Evolutionary conservation across 139 green algal species (phyloP).

Genomic region (Bryopsis sp.): DNA sequence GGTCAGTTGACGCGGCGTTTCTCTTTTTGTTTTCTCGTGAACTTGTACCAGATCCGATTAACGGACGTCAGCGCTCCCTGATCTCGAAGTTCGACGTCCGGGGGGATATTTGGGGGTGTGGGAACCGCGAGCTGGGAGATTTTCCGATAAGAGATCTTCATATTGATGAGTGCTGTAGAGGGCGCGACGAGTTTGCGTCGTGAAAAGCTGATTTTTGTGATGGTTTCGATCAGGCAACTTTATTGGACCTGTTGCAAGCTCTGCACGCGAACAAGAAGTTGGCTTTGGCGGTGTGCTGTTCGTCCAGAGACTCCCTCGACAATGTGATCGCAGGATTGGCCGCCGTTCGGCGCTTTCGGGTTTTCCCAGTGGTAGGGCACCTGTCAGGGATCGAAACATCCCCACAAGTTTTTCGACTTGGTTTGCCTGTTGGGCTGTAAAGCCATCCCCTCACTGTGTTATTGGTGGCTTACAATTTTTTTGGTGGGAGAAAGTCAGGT

Average conservation of each 20-base stretch:
- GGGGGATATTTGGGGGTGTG: too few species aligned
- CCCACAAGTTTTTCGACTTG: background rate
- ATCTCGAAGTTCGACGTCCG: too few species aligned
- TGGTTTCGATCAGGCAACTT: background rate
- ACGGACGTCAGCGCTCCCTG: too few species aligned
- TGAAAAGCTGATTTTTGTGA: background rate
- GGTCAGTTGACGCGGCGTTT: background rate
- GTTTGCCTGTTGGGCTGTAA: too few species aligned
- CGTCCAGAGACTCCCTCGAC: background rate
- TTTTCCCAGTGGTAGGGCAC: background rate
- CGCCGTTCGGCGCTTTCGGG: background rate
- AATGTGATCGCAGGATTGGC: background rate
- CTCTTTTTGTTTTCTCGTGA: background rate
- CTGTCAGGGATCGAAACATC: background rate
- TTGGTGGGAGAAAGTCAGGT: too few species aligned
- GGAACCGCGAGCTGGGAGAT: too few species aligned
- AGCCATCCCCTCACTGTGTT: too few species aligned
- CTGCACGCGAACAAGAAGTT: background rate
- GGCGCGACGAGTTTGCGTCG: too few species aligned
- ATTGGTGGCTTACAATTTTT: too few species aligned
- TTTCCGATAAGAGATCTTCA: too few species aligned
- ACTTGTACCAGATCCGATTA: too few species aligned
- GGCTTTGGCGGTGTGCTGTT: background rate
- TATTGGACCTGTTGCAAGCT: background rate
- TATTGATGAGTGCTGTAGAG: too few species aligned